These are phyloP conservation scores for Colletotrichum coccodes DNA, from an alignment of 2,329 filamentous ascomycete genomes.

Conservation along the genomic window DNA sequence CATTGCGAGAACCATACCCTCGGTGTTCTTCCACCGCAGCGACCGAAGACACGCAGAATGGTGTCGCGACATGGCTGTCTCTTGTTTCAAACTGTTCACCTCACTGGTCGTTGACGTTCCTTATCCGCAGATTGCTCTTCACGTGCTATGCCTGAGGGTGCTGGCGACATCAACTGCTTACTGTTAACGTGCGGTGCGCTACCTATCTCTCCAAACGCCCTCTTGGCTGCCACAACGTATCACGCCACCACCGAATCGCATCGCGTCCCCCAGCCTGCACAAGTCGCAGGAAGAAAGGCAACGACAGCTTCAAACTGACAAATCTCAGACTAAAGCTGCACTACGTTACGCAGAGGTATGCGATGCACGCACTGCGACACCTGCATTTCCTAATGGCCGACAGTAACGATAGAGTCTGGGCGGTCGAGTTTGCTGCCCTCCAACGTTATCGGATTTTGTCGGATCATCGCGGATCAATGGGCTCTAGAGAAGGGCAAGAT, in stretches of 20 bases:
- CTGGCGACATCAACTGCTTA: neutral
- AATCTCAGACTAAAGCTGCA: conserved; percentile 13
- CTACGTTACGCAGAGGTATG: conserved; percentile 19
- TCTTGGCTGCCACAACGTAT: neutral
- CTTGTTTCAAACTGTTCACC: conserved; percentile 27
- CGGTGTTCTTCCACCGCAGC: conserved; percentile 23
- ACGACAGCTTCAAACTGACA: neutral
- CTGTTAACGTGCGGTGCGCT: neutral
- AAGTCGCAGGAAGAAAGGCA: conserved; percentile 1
- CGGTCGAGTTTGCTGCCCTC: neutral
- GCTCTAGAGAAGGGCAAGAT: neutral
- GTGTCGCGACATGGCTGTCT: conserved; percentile 25
- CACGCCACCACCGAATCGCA: neutral
- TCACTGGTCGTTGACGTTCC: conserved; percentile 3
- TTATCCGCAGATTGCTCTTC: conserved; percentile 12
- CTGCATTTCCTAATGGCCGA: neutral
- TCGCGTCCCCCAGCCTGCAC: neutral
- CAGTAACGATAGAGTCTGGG: neutral
- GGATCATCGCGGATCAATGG: neutral
- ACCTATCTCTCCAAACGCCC: neutral
- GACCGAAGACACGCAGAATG: conserved; percentile 12
- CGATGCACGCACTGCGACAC: neutral
- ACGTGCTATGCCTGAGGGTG: neutral
- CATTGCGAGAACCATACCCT: conserved; percentile 19
- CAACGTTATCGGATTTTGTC: neutral